A percentile compares a stretch with the other conserved stretches of the same genome.
Evolutionary conservation across 2,329 filamentous ascomycete species (phyloP).

Genomic region (Xylariaceae sp.): DNA sequence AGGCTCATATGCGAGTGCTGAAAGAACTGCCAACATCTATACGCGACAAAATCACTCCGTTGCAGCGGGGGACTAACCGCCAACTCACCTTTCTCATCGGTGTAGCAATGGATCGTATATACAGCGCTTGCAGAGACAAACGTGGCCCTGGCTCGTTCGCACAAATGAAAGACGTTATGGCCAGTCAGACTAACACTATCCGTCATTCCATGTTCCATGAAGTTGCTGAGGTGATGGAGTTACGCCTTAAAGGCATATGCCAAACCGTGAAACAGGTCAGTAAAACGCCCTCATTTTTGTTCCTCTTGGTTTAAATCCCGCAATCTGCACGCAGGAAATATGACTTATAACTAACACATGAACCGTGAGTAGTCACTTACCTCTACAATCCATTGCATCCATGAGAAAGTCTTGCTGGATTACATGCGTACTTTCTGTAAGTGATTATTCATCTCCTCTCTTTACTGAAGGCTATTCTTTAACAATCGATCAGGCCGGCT

Average conservation of each 20-base stretch:
- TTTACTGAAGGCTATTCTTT: not conserved
- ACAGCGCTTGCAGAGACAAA: constrained; percentile 41
- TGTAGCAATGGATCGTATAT: constrained; percentile 40
- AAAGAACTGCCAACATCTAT: constrained; percentile 32
- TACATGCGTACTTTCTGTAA: not conserved
- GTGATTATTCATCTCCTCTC: not conserved
- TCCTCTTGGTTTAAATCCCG: not conserved
- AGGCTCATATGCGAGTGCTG: constrained; percentile 38
- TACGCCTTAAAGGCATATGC: constrained; percentile 29
- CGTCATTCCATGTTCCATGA: constrained; percentile 45
- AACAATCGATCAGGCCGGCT: not conserved
- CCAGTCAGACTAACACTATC: constrained; percentile 35
- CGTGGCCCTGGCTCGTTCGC: constrained; percentile 39
- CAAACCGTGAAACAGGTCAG: not conserved
- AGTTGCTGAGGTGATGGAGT: constrained; percentile 38
- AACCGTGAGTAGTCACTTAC: not conserved
- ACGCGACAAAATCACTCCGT: constrained; percentile 35
- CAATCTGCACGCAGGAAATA: not conserved
- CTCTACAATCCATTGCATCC: not conserved
- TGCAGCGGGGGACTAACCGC: constrained; percentile 49
- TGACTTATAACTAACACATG: not conserved
- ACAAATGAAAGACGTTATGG: constrained; percentile 50
- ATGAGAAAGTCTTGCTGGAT: not conserved
- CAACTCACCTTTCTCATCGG: constrained; percentile 46
- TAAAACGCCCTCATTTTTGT: not conserved